phyloP scores from a whole-genome alignment of 306 rosid species.

The Dalbergia cultrata region DNA sequence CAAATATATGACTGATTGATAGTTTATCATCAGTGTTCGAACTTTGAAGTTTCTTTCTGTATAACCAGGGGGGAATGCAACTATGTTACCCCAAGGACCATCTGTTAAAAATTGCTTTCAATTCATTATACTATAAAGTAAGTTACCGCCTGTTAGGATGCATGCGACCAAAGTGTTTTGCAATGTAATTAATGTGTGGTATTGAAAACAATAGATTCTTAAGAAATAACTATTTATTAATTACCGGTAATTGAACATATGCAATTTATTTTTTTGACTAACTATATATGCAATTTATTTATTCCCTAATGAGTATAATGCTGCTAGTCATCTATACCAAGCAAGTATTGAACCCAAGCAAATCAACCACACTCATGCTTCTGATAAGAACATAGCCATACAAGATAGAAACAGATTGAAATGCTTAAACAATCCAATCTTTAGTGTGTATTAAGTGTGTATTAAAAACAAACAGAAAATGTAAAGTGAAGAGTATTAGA shows the following conservation, averaged over 20 bases:
- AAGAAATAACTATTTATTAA: not conserved
- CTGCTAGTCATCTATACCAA: not conserved
- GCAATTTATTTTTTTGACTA: no score
- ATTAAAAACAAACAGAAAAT: no score
- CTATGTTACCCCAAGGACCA: not conserved
- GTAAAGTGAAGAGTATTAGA: no score
- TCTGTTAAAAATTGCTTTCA: not conserved
- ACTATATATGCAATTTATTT: not conserved
- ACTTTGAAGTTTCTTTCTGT: constrained; percentile 23
- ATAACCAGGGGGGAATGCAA: constrained; percentile 21
- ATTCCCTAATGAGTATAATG: not conserved
- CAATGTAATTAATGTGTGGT: not conserved
- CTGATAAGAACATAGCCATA: no score
- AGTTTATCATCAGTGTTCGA: not conserved
- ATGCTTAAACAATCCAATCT: no score
- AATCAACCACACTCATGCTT: no score
- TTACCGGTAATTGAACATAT: not conserved
- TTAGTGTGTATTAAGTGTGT: no score
- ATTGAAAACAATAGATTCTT: not conserved
- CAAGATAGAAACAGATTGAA: no score
- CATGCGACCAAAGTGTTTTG: not conserved
- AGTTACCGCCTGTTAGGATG: not conserved
- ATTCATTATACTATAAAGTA: not conserved
- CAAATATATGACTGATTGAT: not conserved
- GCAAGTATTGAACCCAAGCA: not conserved